A percentile compares a stretch with the other conserved stretches of the same genome.
Conservation (phyloP, 768 basidiomycete genomes). For the Leucosporidium yakuticum region DNA sequence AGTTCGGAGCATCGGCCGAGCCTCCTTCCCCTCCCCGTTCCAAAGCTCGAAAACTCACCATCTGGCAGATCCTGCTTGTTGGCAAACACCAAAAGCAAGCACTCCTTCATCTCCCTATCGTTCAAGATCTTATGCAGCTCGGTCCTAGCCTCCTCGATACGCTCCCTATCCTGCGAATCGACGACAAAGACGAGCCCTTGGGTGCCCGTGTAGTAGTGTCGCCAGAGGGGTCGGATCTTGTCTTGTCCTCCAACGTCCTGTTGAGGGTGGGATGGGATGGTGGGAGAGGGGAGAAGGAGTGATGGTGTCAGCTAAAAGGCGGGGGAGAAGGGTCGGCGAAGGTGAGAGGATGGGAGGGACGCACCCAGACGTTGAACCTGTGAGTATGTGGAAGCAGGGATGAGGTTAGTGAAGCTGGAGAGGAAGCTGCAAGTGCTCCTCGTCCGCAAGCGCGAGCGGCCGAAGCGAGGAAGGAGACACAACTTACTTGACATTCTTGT, state of each 20-base stretch:
- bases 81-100: slow-evolving; percentile 92
- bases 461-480: background rate
- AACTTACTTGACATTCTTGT: slow-evolving; percentile 69
- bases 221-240: slow-evolving; percentile 96
- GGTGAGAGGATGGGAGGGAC: slow-evolving; percentile 12
- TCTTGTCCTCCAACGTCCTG: slow-evolving; percentile 88
- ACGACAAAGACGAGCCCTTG: slow-evolving; percentile 98
- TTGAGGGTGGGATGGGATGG: background rate
- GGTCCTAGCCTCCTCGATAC: slow-evolving; percentile 92
- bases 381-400: background rate
- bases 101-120: slow-evolving; percentile 97
- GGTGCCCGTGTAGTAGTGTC: slow-evolving; percentile 95
- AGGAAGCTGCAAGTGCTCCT: background rate
- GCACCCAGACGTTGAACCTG: slow-evolving; percentile 48
- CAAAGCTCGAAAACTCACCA: slow-evolving; percentile 53
- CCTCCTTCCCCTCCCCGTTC: background rate
- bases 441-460: background rate
- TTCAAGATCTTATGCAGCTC: slow-evolving; percentile 93
- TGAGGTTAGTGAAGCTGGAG: background rate
- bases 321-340: background rate
- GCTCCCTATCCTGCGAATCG: slow-evolving; percentile 89
- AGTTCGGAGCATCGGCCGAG: background rate
- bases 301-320: background rate
- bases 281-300: background rate
- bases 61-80: slow-evolving; percentile 98